Conservation (phyloP, 2,329 filamentous ascomycete species). For the Plectosphaerella sp. region DNA sequence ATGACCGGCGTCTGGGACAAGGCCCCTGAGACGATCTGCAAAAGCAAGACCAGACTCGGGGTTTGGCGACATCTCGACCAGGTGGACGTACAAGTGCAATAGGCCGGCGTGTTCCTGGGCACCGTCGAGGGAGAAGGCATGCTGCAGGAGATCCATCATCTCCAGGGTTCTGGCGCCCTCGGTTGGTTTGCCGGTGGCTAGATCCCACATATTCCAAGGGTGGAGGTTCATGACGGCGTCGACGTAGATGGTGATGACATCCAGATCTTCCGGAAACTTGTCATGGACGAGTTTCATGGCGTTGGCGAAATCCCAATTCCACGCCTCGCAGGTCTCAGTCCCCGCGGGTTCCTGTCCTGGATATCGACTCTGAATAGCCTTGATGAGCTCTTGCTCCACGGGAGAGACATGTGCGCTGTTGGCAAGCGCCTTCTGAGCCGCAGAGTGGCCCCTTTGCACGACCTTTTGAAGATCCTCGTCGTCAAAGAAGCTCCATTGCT, state of each 20-base stretch:
- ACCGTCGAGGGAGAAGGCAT: constrained; percentile 44
- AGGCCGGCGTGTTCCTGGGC: constrained; percentile 61
- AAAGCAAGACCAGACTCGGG: constrained; percentile 59
- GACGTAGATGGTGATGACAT: constrained; percentile 29
- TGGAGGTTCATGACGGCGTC: constrained; percentile 45
- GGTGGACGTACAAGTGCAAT: constrained; percentile 71
- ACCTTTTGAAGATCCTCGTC: constrained; percentile 49
- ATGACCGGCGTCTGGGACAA: constrained; percentile 68
- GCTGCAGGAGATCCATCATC: constrained; percentile 27
- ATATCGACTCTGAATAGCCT: constrained; percentile 59
- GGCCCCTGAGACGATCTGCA: constrained; percentile 57
- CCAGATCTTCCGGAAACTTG: constrained; percentile 31
- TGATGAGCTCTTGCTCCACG: constrained; percentile 58
- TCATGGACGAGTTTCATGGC: constrained; percentile 32
- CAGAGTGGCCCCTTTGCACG: constrained; percentile 41
- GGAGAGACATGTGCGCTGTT: constrained; percentile 31
- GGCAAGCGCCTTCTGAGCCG: constrained; percentile 37
- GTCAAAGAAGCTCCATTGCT: constrained; percentile 71
- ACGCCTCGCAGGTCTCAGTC: constrained; percentile 41
- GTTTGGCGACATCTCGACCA: constrained; percentile 70
- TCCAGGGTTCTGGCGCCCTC: constrained; percentile 13
- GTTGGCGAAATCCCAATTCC: constrained; percentile 52
- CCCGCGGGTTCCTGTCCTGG: constrained; percentile 42
- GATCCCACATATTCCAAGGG: constrained; percentile 41
- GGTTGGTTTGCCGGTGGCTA: constrained; percentile 21